These are phyloP conservation scores for Thielaviopsis ethacetica DNA, from an alignment of 2,329 filamentous ascomycete species.

Conservation along the genomic window DNA sequence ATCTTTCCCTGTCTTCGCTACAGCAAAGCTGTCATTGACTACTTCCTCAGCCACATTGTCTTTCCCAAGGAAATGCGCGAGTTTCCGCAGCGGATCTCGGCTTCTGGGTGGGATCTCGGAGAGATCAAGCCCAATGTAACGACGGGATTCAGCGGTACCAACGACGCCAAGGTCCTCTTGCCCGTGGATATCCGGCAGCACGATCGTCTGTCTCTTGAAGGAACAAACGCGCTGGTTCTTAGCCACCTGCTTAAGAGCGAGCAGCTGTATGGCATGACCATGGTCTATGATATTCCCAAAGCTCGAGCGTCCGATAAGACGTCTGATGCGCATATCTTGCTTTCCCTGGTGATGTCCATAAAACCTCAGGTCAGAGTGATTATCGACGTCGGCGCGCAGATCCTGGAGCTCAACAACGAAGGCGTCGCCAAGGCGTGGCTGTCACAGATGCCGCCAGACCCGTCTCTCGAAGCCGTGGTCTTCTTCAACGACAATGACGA, in stretches of 20 bases:
- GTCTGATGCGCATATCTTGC: slow-evolving; percentile 24
- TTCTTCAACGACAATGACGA: slow-evolving; percentile 43
- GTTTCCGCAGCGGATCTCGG: slow-evolving; percentile 45
- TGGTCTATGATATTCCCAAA: slow-evolving; percentile 18
- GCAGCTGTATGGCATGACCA: slow-evolving; percentile 33
- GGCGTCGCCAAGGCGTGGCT: slow-evolving; percentile 40
- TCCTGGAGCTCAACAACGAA: slow-evolving; percentile 45
- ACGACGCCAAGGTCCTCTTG: slow-evolving; percentile 42
- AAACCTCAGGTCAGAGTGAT: slow-evolving; percentile 36
- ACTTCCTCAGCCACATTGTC: slow-evolving; percentile 40
- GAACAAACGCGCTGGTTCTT: slow-evolving; percentile 54
- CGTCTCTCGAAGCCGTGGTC: slow-evolving; percentile 23
- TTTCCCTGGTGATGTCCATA: slow-evolving; percentile 27
- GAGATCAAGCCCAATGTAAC: slow-evolving; percentile 28
- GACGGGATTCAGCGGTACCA: slow-evolving; percentile 56
- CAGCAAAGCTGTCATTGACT: slow-evolving; percentile 42
- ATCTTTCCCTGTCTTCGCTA: slow-evolving; percentile 38
- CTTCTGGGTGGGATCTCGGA: slow-evolving; percentile 52
- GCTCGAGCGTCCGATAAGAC: neutral
- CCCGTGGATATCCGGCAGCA: slow-evolving; percentile 39
- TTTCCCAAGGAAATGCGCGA: slow-evolving; percentile 47
- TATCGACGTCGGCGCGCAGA: slow-evolving; percentile 54
- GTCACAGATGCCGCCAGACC: slow-evolving; percentile 9
- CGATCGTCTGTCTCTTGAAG: slow-evolving; percentile 35
- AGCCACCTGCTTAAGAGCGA: slow-evolving; percentile 25